phyloP scores from a whole-genome alignment of 2,329 filamentous ascomycete species.

The Pestalotiopsis sp. region DNA sequence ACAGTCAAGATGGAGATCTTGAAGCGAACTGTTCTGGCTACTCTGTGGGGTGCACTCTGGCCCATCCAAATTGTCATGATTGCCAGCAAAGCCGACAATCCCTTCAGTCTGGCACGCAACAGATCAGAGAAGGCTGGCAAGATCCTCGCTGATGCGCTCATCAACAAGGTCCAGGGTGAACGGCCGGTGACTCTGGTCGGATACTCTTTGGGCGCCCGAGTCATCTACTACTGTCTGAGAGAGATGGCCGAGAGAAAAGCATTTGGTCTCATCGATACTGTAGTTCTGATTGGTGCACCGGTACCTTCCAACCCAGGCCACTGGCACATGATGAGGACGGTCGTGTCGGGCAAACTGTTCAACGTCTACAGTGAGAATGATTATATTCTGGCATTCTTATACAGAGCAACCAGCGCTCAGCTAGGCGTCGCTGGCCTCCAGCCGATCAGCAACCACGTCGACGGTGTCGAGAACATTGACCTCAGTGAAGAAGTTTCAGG shows the following conservation, averaged over 20 bases:
- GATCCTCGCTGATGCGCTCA: constrained; percentile 69
- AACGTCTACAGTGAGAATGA: constrained; percentile 91
- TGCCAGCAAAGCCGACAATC: constrained; percentile 75
- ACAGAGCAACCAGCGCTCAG: constrained; percentile 81
- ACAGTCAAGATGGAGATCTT: constrained; percentile 76
- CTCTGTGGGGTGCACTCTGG: constrained; percentile 70
- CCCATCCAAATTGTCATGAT: constrained; percentile 69
- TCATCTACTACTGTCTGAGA: constrained; percentile 70
- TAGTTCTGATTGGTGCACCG: constrained; percentile 76
- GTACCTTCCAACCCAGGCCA: constrained; percentile 71
- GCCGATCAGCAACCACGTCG: constrained; percentile 63
- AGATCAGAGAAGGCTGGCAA: constrained; percentile 79
- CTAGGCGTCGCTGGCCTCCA: constrained; percentile 85
- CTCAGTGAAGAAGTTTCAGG: constrained; percentile 54
- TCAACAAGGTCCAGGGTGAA: constrained; percentile 70
- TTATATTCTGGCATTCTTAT: constrained; percentile 84
- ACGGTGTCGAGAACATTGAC: constrained; percentile 63
- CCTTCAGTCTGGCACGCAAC: constrained; percentile 76
- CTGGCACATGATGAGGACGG: constrained; percentile 38
- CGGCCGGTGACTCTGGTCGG: constrained; percentile 68
- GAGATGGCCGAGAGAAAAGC: constrained; percentile 66
- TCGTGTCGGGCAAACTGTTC: constrained; percentile 70
- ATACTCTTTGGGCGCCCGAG: constrained; percentile 67
- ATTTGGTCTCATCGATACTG: constrained; percentile 67
- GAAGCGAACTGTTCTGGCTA: constrained; percentile 69